phyloP scores from a whole-genome alignment of 1,139 yeast genomes.

The Zygoascus meyerae region DNA sequence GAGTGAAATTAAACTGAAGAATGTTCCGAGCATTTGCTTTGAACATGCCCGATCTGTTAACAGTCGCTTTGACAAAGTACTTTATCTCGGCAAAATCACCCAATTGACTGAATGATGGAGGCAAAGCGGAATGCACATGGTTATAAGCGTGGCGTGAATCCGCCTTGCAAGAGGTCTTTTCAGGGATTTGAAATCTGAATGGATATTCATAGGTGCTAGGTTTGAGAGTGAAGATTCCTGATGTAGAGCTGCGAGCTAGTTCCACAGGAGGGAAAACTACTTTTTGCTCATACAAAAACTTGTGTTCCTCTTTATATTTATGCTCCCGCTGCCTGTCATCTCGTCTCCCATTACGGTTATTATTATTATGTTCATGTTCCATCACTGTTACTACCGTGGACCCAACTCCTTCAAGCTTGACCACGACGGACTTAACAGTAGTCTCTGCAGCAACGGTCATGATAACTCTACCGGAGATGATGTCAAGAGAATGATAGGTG shows the following conservation, averaged over 20 bases:
- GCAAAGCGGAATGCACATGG: constrained; percentile 31
- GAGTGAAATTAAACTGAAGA: constrained; percentile 50
- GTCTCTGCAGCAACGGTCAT: constrained; percentile 44
- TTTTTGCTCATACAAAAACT: constrained; percentile 48
- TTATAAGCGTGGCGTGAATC: neutral
- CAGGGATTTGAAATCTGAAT: constrained; percentile 51
- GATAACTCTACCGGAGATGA: constrained; percentile 44
- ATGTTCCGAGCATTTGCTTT: constrained; percentile 45
- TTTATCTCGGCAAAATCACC: constrained; percentile 44
- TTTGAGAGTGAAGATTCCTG: constrained; percentile 52
- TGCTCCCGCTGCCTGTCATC: constrained; percentile 21
- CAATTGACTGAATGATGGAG: constrained; percentile 51
- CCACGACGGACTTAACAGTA: constrained; percentile 47
- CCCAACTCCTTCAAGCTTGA: constrained; percentile 55
- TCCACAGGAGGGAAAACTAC: constrained; percentile 60
- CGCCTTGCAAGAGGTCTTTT: constrained; percentile 45
- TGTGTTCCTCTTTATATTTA: constrained; percentile 43
- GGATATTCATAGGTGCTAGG: constrained; percentile 58
- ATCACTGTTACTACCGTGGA: constrained; percentile 34
- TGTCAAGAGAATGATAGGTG: constrained; percentile 50
- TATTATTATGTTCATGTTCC: constrained; percentile 22
- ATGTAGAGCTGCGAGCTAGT: constrained; percentile 42
- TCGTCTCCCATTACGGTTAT: constrained; percentile 18
- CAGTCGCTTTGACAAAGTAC: constrained; percentile 56
- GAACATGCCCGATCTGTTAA: constrained; percentile 49